These are phyloP conservation scores for Epithemia pelagica DNA, from an alignment of 108 stramenopile species.

Conservation along the genomic window DNA sequence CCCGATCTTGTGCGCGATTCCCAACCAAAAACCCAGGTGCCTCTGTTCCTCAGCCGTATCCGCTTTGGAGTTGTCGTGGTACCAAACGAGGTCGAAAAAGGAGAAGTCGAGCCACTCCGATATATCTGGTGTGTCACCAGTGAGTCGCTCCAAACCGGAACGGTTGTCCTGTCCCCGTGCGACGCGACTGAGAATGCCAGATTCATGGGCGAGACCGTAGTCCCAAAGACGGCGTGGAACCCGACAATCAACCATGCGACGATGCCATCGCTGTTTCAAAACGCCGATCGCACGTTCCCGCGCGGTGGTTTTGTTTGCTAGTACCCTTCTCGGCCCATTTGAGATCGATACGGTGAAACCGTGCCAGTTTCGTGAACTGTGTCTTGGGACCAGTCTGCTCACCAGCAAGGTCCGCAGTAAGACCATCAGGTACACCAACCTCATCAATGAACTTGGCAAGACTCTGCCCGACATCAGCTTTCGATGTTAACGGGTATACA, in stretches of 20 bases:
- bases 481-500: constrained; percentile 11
- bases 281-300: constrained; percentile 26
- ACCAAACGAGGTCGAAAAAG: constrained; percentile 39
- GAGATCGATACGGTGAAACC: background rate
- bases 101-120: constrained; percentile 29
- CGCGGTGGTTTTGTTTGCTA: constrained; percentile 3
- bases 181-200: constrained; percentile 10
- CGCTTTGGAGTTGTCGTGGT: background rate
- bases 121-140: constrained; percentile 35
- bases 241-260: constrained; percentile 10
- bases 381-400: constrained; percentile 7
- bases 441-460: constrained; percentile 15
- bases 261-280: constrained; percentile 14
- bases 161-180: constrained; percentile 3
- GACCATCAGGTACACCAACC: constrained; percentile 21
- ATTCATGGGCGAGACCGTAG: constrained; percentile 13
- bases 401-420: constrained; percentile 25
- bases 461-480: constrained; percentile 19
- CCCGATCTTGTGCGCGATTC: constrained; percentile 28
- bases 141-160: constrained; percentile 13
- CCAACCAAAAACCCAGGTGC: constrained; percentile 27
- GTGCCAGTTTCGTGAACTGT: background rate
- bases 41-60: background rate
- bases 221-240: constrained; percentile 24
- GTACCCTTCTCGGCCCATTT: background rate